These are phyloP conservation scores for Halophytophthora polymorphica DNA, from an alignment of 352 stramenopile species.

Conservation along the genomic window DNA sequence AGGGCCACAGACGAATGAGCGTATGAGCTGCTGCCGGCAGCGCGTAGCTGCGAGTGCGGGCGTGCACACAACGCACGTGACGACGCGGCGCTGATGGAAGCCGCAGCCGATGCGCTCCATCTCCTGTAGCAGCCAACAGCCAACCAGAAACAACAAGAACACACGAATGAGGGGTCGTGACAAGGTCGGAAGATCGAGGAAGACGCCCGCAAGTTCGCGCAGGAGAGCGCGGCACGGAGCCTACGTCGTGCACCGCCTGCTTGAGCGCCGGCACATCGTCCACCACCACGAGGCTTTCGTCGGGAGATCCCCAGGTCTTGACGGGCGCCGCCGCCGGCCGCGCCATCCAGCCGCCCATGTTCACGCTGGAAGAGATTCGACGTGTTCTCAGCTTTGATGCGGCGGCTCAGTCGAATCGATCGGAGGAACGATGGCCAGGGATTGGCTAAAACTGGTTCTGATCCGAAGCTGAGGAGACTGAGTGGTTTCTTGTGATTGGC, in stretches of 20 bases:
- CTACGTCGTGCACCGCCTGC: conserved; percentile 56
- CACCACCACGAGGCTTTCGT: conserved; percentile 30
- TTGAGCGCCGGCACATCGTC: conserved; percentile 63
- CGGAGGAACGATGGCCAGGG: too few species aligned
- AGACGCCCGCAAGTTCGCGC: too few species aligned
- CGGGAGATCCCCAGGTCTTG: conserved; percentile 22
- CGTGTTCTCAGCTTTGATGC: too few species aligned
- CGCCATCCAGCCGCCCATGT: conserved; percentile 14
- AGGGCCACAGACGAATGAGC: too few species aligned
- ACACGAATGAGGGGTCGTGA: not conserved
- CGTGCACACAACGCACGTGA: conserved; percentile 51
- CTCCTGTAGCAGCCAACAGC: conserved; percentile 31
- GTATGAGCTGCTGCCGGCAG: too few species aligned
- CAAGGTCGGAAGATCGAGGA: too few species aligned
- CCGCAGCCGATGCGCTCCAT: conserved; percentile 74
- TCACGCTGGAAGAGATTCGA: too few species aligned
- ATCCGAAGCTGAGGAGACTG: too few species aligned
- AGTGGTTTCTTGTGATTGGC: too few species aligned
- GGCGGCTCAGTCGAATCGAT: too few species aligned
- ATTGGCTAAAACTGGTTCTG: too few species aligned
- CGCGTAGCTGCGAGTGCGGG: too few species aligned
- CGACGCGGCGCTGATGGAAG: conserved; percentile 64
- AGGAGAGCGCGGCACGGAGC: not conserved
- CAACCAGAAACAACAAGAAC: not conserved
- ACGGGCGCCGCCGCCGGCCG: conserved; percentile 12